Conservation (phyloP, 1,139 yeast species). For the Candida sp. region DNA sequence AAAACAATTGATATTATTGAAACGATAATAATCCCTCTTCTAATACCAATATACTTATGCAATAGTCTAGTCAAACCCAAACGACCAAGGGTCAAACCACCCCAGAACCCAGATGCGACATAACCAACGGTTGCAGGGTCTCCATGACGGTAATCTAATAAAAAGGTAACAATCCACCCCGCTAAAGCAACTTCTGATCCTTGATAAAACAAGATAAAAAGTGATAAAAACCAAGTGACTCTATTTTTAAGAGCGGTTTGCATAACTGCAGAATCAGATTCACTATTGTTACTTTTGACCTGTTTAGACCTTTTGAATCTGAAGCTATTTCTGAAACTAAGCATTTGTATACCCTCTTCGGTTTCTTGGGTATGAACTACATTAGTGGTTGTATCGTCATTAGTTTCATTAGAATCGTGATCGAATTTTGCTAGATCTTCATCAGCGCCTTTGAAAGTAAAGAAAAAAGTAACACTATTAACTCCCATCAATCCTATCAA, state of each 20-base stretch:
- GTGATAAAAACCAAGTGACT: constrained; percentile 53
- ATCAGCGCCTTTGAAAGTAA: constrained; percentile 42
- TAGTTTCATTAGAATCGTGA: constrained; percentile 13
- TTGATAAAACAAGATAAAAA: constrained; percentile 58
- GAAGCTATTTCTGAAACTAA: constrained; percentile 2
- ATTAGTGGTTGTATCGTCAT: not conserved
- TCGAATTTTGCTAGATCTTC: constrained; percentile 38
- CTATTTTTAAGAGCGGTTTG: constrained; percentile 33
- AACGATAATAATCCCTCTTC: constrained; percentile 41
- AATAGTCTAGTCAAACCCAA: constrained; percentile 41
- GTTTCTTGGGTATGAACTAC: not conserved
- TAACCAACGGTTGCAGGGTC: constrained; percentile 48
- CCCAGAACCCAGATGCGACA: constrained; percentile 72
- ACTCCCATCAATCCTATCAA: constrained; percentile 35
- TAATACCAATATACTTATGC: constrained; percentile 44
- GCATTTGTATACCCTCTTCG: not conserved
- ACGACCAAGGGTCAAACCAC: constrained; percentile 63
- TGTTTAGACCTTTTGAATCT: not conserved
- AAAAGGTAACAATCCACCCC: constrained; percentile 69
- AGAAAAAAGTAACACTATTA: constrained; percentile 21
- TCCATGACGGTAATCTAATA: constrained; percentile 55
- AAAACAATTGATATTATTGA: constrained; percentile 29
- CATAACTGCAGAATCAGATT: constrained; percentile 9
- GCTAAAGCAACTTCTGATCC: constrained; percentile 70
- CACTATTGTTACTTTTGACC: constrained; percentile 1